phyloP scores from a whole-genome alignment of 331 rosid species.

The Spiraea crenata region DNA sequence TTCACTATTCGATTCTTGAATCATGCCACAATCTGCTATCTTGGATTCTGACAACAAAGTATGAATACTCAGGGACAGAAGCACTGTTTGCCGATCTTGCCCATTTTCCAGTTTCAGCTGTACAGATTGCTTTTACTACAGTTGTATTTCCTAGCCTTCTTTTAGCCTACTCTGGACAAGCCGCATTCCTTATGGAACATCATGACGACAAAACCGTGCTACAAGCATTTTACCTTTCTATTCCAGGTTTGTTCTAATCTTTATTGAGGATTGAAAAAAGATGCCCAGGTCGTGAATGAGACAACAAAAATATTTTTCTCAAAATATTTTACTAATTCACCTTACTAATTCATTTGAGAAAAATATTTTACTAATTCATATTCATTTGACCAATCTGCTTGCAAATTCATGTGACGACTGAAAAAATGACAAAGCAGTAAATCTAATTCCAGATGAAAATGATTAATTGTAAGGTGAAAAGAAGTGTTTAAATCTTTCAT shows the following conservation, averaged over 20 bases:
- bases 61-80: slow-evolving; percentile 77
- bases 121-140: slow-evolving; percentile 89
- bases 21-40: slow-evolving; percentile 2
- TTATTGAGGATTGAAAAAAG: slow-evolving; percentile 4
- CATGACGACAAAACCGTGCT: slow-evolving; percentile 41
- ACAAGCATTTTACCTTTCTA: slow-evolving; percentile 85
- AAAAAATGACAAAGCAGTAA: neutral
- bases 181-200: slow-evolving; percentile 71
- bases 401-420: neutral
- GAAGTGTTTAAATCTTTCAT: neutral
- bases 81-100: slow-evolving; percentile 96
- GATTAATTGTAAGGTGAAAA: neutral
- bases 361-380: neutral
- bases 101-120: slow-evolving; percentile 93
- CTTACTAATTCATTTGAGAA: no score
- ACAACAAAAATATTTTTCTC: neutral
- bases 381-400: neutral
- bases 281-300: neutral
- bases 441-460: neutral
- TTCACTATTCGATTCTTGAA: slow-evolving; percentile 19
- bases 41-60: slow-evolving; percentile 30
- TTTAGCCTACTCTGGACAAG: slow-evolving; percentile 93
- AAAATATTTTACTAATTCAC: neutral
- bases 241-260: slow-evolving; percentile 67
- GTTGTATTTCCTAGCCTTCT: slow-evolving; percentile 98